phyloP scores from a whole-genome alignment of 75 land plant genomes.

The Pinus taeda region DNA sequence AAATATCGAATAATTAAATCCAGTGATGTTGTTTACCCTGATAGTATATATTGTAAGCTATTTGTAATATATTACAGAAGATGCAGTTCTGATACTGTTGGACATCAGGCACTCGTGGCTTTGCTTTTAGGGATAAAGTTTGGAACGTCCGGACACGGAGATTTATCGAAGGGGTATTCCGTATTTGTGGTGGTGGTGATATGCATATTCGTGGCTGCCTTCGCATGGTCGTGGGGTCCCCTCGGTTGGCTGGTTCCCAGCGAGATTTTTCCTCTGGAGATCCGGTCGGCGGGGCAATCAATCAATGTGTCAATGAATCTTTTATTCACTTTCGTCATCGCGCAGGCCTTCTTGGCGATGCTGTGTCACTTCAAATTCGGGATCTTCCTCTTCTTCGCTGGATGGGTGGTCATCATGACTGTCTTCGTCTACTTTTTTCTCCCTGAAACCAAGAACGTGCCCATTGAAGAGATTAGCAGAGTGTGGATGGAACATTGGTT shows the following conservation, averaged over 20 bases:
- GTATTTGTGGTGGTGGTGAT: not conserved
- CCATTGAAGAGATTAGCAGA: no score
- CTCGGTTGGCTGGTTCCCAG: constrained; percentile 39
- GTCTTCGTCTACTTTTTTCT: constrained; percentile 25
- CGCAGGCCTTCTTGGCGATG: constrained; percentile 34
- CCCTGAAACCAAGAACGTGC: constrained; percentile 26
- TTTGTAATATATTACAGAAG: no score
- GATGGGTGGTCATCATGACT: constrained; percentile 28
- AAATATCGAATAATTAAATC: no score
- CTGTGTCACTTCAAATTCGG: constrained; percentile 28
- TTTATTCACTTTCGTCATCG: constrained; percentile 26
- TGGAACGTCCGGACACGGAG: no score
- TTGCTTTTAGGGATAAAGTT: no score
- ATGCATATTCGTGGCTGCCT: constrained; percentile 28
- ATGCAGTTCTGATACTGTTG: no score
- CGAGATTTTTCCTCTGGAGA: constrained; percentile 41
- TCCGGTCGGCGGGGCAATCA: constrained; percentile 29
- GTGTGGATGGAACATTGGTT: no score
- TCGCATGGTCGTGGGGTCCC: constrained; percentile 47
- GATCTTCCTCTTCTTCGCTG: constrained; percentile 37
- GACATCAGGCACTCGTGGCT: no score
- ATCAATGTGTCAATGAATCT: constrained; percentile 28
- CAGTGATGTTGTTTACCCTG: no score
- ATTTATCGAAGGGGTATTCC: no score
- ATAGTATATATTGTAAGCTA: no score